Evolutionary conservation across 2,329 filamentous ascomycete species (phyloP), one percentile per base, ranked within the genome.

Genomic region (Pleochaeta shiraiana): DNA sequence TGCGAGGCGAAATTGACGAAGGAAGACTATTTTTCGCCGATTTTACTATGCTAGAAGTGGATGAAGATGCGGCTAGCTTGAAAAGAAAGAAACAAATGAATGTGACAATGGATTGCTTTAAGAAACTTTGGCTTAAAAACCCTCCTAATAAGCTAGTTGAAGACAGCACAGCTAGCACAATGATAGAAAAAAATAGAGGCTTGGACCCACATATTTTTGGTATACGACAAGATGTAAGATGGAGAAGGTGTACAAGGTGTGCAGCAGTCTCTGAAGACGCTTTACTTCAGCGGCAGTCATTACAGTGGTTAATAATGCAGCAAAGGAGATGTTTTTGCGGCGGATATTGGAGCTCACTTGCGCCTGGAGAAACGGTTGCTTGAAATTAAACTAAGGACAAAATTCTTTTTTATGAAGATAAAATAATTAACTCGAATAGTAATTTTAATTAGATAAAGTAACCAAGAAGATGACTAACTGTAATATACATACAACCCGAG

Each of bases 261-360:
- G 69, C 72, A 14, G 69, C 71, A 21, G 71, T 72, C 0, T 72
- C 73, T 69, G 72, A 73, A 67, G 72, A 74, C 68, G 68, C 71
- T 26, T 62, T 70, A 39, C 69, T 66, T 34, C 67, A 70, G 61
- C 71, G 69, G 55, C 68, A 67, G 24, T 65, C 69, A n/a, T 64
- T 73, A 60, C 70, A 73, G 63, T 74, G 71, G 71, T 47, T 74
- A 65, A 67, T 70, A 59, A 71, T 72, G 71, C 72, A 74, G 67
- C 70, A 72, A 64, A 66, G 71, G 43, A 65, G 71, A 7, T 74
- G 72, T 53, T 73, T 70, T 63, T 74, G 72, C 65, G 68, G 69
- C 57, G 72, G 72, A 21, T 70, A 70, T 67, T 74, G 72, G 71
- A 65, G 71, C 69, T 71, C 68, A 45, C 63, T 73, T 62, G 53